Evolutionary conservation across 106 monocot genomes (phyloP).

Genomic region (Acanthochlamys bracteata): DNA sequence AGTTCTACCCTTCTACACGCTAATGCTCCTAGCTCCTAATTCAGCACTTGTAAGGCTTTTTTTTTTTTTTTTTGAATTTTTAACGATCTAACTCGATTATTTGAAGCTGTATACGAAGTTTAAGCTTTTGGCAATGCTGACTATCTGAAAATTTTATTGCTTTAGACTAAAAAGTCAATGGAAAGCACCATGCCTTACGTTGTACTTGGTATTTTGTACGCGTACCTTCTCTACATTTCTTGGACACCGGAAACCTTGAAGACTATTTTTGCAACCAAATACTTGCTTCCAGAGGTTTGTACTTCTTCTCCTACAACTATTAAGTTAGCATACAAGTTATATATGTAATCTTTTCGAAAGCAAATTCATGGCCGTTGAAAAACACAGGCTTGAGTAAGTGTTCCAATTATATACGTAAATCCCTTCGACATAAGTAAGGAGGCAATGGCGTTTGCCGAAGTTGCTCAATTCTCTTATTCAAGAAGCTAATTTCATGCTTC

Average conservation of each 20-base stretch:
- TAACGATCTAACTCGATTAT: background rate
- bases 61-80: background rate
- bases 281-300: constrained; percentile 83
- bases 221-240: constrained; percentile 76
- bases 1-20: constrained; percentile 90
- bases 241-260: constrained; percentile 74
- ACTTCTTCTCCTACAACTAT: background rate
- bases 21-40: constrained; percentile 90
- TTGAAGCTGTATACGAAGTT: background rate
- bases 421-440: no score
- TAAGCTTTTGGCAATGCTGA: background rate
- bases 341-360: no score
- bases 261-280: constrained; percentile 82
- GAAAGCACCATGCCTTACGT: constrained; percentile 68
- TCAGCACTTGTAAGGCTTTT: constrained; percentile 43
- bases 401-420: no score
- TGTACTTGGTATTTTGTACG: constrained; percentile 58
- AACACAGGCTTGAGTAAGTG: no score
- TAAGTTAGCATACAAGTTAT: no score
- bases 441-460: no score
- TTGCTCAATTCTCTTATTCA: no score
- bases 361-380: no score
- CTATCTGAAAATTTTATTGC: no score
- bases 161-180: constrained; percentile 70
- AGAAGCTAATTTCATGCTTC: constrained; percentile 1